Base-by-base conservation (phyloP, 176 grass and related monocot species). In the Olyra latifolia region DNA sequence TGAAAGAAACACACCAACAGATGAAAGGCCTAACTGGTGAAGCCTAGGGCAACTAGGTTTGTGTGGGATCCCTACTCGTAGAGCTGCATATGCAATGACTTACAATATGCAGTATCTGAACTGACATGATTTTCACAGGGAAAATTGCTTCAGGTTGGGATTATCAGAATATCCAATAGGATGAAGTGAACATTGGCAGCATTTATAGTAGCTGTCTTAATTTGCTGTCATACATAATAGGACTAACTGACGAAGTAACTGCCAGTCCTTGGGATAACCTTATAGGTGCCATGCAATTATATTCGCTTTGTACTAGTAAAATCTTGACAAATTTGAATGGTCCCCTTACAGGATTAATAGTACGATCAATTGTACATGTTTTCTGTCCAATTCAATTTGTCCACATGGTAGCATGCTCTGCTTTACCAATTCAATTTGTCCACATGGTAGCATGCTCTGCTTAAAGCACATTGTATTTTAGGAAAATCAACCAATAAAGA, bases 101-200 rank as follows among this genome's bases (percentile, higher is more conserved):
- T 56, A 64, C 7, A 88, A 16, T 24, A 46, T 50, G 23, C 23
- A 44, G 14, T 61, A 60, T 52, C 69, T 28, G 39, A 69, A 55
- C 79, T 48, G 74, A 60, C 71, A 42, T 74, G 42, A 60, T 63
- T 71, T 49, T 44, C 25, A 61, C 2, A 38, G 50, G 17, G 30
- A 16, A 67, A 67, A 44, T n/a, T 83, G 57, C 42, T 60, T 83
- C 0, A 44, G 42, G 22, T 70, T 16, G n/a, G 77, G 47, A 4
- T 27, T 80, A 68, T 54, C 62, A 42, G 71, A 57, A 81, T 45
- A 83, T 83, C 66, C 80, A 71, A 40, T 56, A 47, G 15, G 60
- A 83, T 65, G 39, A 55, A 81, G 47, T 78, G 13, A 76, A 48
- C n/a, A 65, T 56, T 77, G 30, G n/a, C 64, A 85, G 14, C 69